phyloP scores from a whole-genome alignment of 345 rosid species.

The Eucalyptus shirleyi region DNA sequence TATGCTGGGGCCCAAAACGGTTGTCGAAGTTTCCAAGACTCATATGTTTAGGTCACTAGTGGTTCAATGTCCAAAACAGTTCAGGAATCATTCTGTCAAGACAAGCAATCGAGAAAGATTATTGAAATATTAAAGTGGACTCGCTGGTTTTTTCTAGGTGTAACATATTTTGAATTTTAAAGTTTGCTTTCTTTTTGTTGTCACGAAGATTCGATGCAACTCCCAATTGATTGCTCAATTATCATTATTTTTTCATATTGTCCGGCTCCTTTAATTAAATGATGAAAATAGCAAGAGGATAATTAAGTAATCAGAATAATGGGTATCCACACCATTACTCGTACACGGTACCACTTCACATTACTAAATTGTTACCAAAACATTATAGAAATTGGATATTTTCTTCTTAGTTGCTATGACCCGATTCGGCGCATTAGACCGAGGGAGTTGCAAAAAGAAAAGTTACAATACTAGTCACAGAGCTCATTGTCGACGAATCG shows the following conservation, averaged over 20 bases:
- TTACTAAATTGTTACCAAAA: too few relatives aligned
- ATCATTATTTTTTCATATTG: neutral
- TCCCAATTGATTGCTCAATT: neutral
- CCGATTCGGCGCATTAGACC: neutral
- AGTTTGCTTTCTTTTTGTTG: neutral
- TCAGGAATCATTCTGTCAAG: neutral
- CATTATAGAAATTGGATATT: neutral
- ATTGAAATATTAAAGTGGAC: neutral
- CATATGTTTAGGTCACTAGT: neutral
- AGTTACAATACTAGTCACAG: neutral
- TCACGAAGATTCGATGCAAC: neutral
- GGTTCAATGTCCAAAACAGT: neutral
- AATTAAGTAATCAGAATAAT: neutral
- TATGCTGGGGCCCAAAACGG: neutral
- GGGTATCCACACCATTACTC: neutral
- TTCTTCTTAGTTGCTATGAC: neutral
- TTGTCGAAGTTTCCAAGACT: neutral
- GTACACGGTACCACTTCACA: too few relatives aligned
- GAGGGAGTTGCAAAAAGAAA: neutral
- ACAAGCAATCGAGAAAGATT: neutral
- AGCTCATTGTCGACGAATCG: neutral
- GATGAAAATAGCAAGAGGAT: neutral
- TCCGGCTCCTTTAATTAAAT: neutral
- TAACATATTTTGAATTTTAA: too few relatives aligned
- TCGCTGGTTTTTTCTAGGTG: neutral